Evolutionary conservation across 495 filamentous ascomycete species (phyloP), one percentile per base, ranked within the genome.

Genomic region (Xylaria telfairii): DNA sequence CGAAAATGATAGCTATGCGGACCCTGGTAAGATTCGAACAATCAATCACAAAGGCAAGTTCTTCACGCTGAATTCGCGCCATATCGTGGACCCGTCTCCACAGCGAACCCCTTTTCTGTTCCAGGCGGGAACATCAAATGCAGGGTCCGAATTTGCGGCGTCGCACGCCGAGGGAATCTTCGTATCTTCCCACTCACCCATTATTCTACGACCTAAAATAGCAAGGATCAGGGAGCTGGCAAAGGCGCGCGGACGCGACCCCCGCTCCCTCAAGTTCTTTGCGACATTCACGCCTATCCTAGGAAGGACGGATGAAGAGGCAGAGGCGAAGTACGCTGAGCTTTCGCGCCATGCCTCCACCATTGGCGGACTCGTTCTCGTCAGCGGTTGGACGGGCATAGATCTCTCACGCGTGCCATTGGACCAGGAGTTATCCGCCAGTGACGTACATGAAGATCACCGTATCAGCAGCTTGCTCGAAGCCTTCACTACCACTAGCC

Each of bases 101-200:
- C 89, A 91, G 71, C 81, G 89, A 39, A 90, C 88, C 0, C 89
- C 89, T 1, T 86, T 91, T 67, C 81, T 91, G 12, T 88, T 91
- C 79, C 89, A 91, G 75, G 89, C 88, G 3, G 89, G 90, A 17
- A 88, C 86, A 9, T 90, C 88, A 0, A 65, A 81, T 0, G 88
- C 89, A 0, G 89, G 89, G 3, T 84, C 83, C 1, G 80, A 76
- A 0, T 92, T 92, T 70, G 89, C 87, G 0, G 84, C 88, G 0
- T 85, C 81, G 13, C 89, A 91, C 70, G 90, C 88, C 1, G 89
- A 92, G 74, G 88, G 83, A 1, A 88, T 91, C 65, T 91, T 91
- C 76, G 87, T 90, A 1, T 87, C 86, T 0, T 83, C 82, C 0
- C 86, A 88, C 66, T 86, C 85, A 0, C 83, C 87, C 0, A 68